Base-by-base conservation (phyloP, 2,329 filamentous ascomycete genomes). In the Arachnomyces sp. region DNA sequence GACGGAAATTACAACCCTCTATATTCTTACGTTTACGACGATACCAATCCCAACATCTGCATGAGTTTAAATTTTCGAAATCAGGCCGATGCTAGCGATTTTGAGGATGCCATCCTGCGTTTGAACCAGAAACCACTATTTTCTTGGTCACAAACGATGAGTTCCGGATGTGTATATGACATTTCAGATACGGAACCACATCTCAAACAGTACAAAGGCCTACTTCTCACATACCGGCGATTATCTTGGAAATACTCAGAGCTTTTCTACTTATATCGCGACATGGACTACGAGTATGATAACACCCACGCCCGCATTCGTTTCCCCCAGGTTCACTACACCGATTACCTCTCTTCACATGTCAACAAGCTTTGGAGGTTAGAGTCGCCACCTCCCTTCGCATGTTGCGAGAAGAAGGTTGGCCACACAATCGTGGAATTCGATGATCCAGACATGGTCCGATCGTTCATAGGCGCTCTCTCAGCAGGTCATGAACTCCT, bases 321-420 rank as follows among this genome's bases (percentile, higher is more conserved):
- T 3, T 56, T 61, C 32, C 54, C 52, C 2, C 43, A 44, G 14
- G 43, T 55, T 11, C 52, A 51, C 16, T 51, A 46, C 40, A 51
- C 52, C 13, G 51, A 57, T 16, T 61, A 61, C 34, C 46, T 60
- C 15, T 61, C 57, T 8, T 51, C 50, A 1, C 56, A 58, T 15
- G 51, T 55, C 6, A 53, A 59, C 17, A 48, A 54, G 31, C 39
- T 61, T n/a, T 60, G 52, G 28, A 45, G 36, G 5, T 46, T 51
- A 13, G 51, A 53, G 13, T 32, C 28, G 3, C 47, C 45, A 1
- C 56, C 57, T 2, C 39, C 31, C 6, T 60, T 59, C 37, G 58
- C 57, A 7, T 54, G 57, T 31, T 57, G 53, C 40, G 52, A 59
- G 18, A 59, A 56, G 31, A 52, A 45, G 18, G 34, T 46, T 1